phyloP scores from a whole-genome alignment of 176 grass and related monocot genomes.

The Raddia guianensis region DNA sequence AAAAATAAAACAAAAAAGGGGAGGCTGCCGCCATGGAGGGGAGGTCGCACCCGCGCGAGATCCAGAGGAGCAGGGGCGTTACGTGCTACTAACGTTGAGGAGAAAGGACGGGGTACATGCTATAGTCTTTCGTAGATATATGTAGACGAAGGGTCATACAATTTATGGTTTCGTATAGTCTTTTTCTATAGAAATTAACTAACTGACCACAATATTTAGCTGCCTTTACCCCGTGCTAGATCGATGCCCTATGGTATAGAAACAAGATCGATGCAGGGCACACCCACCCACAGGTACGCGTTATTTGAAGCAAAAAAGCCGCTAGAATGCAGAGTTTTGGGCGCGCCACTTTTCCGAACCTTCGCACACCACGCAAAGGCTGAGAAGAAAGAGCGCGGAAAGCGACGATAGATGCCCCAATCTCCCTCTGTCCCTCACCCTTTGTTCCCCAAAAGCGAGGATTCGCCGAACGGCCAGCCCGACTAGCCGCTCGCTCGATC shows the following conservation, averaged over 20 bases:
- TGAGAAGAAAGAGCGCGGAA: not conserved
- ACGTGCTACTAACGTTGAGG: too few relatives aligned
- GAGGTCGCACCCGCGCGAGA: too few relatives aligned
- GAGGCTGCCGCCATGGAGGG: too few relatives aligned
- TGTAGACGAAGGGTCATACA: too few relatives aligned
- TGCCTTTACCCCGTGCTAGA: not conserved
- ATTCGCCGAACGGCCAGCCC: slow-evolving; percentile 7
- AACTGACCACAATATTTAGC: not conserved
- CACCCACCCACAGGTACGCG: not conserved
- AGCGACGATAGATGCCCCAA: slow-evolving; percentile 13
- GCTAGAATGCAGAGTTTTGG: not conserved
- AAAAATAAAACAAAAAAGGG: too few relatives aligned
- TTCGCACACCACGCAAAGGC: slow-evolving; percentile 55
- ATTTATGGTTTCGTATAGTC: too few relatives aligned
- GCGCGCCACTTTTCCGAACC: slow-evolving; percentile 37
- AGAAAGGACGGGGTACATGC: too few relatives aligned
- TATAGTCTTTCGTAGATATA: too few relatives aligned
- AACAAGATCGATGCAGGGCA: not conserved
- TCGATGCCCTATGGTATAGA: not conserved
- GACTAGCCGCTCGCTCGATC: not conserved
- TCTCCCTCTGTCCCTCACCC: not conserved
- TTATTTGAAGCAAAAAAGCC: not conserved
- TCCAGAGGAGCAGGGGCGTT: too few relatives aligned
- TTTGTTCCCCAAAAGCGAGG: slow-evolving; percentile 50
- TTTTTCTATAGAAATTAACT: not conserved